Conservation (phyloP, 306 rosid genomes). For the Hylodesmum podocarpum region DNA sequence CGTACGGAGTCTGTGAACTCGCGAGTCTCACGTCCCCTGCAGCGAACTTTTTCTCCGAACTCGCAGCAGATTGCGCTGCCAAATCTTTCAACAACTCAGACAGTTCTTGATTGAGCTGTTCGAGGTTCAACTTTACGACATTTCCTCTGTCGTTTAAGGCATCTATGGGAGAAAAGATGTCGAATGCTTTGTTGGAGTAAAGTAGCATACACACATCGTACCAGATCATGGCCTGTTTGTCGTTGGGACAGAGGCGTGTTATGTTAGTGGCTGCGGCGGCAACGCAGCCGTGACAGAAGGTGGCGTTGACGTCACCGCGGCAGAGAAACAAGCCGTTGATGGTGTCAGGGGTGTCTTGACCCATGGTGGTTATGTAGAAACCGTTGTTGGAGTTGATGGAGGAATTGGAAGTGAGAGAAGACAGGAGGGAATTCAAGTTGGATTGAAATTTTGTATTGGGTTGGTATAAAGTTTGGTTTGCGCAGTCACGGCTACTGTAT, state of each 20-base stretch:
- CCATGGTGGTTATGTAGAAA: constrained; percentile 21
- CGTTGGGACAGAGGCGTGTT: constrained; percentile 26
- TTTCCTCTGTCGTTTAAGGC: background rate
- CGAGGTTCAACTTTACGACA: background rate
- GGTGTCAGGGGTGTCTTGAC: background rate
- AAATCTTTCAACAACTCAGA: background rate
- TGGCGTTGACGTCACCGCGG: constrained; percentile 46
- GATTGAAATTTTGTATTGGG: too few species aligned
- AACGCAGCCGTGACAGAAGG: constrained; percentile 40
- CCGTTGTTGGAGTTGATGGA: background rate
- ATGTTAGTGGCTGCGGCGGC: constrained; percentile 28
- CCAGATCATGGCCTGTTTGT: constrained; percentile 49
- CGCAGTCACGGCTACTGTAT: background rate
- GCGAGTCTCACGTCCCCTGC: background rate
- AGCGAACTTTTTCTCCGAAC: constrained; percentile 23
- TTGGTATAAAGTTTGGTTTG: background rate
- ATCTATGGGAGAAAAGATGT: background rate
- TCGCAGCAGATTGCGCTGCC: background rate
- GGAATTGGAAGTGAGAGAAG: constrained; percentile 37
- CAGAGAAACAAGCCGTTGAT: constrained; percentile 52
- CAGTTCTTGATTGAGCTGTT: constrained; percentile 5
- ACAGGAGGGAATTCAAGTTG: too few species aligned
- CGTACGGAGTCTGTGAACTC: constrained; percentile 14
- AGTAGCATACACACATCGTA: constrained; percentile 39
- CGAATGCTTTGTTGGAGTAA: constrained; percentile 34